phyloP scores from a whole-genome alignment of 2,329 filamentous ascomycete genomes.

The Colletotrichum higginsianum region DNA sequence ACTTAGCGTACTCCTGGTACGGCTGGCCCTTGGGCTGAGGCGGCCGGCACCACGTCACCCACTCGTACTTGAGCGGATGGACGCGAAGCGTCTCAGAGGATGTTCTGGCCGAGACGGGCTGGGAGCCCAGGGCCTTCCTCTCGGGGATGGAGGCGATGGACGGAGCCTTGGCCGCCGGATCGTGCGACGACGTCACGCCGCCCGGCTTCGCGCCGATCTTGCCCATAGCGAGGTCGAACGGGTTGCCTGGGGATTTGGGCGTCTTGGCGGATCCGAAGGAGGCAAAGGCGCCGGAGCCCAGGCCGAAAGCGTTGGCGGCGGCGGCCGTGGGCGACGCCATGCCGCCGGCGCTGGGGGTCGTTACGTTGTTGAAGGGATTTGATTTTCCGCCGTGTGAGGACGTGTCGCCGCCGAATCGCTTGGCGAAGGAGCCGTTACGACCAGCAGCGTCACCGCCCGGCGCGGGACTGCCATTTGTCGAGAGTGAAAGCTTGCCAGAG shows the following conservation, averaged over 20 bases:
- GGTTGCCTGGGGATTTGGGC: constrained; percentile 85
- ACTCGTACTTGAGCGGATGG: constrained; percentile 79
- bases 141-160: constrained; percentile 67
- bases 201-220: constrained; percentile 65
- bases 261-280: constrained; percentile 93
- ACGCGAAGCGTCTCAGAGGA: constrained; percentile 41
- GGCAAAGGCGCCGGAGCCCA: constrained; percentile 95
- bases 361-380: constrained; percentile 84
- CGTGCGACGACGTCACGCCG: constrained; percentile 59
- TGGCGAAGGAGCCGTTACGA: constrained; percentile 76
- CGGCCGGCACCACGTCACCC: constrained; percentile 98
- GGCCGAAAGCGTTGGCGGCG: constrained; percentile 90
- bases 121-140: constrained; percentile 61
- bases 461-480: constrained; percentile 73
- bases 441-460: constrained; percentile 69
- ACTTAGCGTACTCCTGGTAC: constrained; percentile 94
- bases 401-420: constrained; percentile 81
- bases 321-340: constrained; percentile 82
- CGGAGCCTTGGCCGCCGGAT: constrained; percentile 55
- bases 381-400: constrained; percentile 82
- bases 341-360: constrained; percentile 77
- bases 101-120: constrained; percentile 39
- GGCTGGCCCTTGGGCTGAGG: constrained; percentile 95
- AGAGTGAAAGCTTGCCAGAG: constrained; percentile 91
- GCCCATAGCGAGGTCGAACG: constrained; percentile 82